phyloP scores from a whole-genome alignment of 2,329 filamentous ascomycete species.

The Phyllosticta citrichinensis region DNA sequence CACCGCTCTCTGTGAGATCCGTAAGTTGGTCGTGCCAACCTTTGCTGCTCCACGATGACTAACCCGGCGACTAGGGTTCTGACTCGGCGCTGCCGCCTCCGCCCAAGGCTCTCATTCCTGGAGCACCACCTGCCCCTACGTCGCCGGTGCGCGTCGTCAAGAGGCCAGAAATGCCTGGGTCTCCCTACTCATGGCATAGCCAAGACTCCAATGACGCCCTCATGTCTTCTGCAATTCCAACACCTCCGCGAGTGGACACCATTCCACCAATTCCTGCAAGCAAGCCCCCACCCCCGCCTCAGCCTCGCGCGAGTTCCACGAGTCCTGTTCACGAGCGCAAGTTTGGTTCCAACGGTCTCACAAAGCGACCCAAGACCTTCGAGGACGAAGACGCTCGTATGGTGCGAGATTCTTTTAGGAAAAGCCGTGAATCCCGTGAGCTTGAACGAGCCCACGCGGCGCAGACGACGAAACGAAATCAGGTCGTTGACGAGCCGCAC shows the following conservation, averaged over 20 bases:
- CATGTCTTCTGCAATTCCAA: conserved; percentile 28
- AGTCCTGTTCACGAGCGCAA: conserved; percentile 5
- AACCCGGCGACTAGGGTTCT: conserved; percentile 4
- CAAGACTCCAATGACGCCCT: conserved; percentile 41
- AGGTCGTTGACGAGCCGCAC: background rate
- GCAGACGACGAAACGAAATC: background rate
- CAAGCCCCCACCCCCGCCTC: conserved; percentile 1
- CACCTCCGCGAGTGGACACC: conserved; percentile 15
- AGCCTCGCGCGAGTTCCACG: conserved; percentile 1
- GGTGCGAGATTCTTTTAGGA: conserved; percentile 19
- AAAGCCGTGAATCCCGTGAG: conserved; percentile 8
- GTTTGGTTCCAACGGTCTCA: background rate
- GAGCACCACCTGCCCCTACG: conserved; percentile 2
- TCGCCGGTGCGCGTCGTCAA: conserved; percentile 6
- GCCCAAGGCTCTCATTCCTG: conserved; percentile 5
- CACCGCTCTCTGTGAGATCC: conserved; percentile 5
- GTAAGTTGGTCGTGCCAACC: conserved; percentile 5
- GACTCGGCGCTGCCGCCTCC: conserved; percentile 8
- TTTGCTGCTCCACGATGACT: background rate
- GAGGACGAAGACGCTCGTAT: conserved; percentile 20
- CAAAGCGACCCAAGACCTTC: conserved; percentile 12
- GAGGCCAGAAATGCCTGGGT: conserved; percentile 33
- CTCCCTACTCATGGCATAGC: conserved; percentile 44
- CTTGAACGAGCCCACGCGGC: background rate
- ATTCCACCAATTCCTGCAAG: conserved; percentile 1